Evolutionary conservation across 2,329 filamentous ascomycete genomes (phyloP).

Genomic region (Calonectria honghensis): DNA sequence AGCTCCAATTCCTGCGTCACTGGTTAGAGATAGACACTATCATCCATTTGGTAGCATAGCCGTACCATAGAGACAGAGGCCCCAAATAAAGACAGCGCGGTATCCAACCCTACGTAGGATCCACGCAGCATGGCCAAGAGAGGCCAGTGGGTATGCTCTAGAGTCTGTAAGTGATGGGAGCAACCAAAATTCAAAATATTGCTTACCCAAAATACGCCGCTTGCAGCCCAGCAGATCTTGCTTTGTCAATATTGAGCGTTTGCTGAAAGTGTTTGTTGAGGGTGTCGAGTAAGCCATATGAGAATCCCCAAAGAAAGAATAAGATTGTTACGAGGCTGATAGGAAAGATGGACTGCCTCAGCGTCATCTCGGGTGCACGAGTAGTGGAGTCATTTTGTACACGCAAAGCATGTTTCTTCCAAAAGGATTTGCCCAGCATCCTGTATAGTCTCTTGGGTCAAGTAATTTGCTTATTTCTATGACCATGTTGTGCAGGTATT

Average conservation of each 20-base stretch:
- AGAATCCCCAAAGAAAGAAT: conserved; percentile 69
- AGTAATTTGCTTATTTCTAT: neutral
- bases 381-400: conserved; percentile 64
- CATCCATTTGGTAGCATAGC: too few species aligned
- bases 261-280: conserved; percentile 71
- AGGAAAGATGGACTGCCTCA: conserved; percentile 80
- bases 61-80: conserved; percentile 78
- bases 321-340: conserved; percentile 72
- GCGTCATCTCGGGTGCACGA: conserved; percentile 73
- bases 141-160: conserved; percentile 82
- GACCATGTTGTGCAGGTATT: neutral
- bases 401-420: conserved; percentile 64
- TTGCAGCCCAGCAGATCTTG: conserved; percentile 68
- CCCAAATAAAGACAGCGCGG: conserved; percentile 80
- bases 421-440: neutral
- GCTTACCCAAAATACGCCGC: conserved; percentile 74
- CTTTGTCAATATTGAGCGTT: conserved; percentile 64
- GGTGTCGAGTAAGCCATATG: conserved; percentile 67
- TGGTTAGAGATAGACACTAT: neutral
- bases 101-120: conserved; percentile 81
- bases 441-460: neutral
- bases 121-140: conserved; percentile 78
- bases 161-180: conserved; percentile 46
- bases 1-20: conserved; percentile 63
- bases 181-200: conserved; percentile 47